A percentile compares a stretch with the other conserved stretches of the same genome.
phyloP scores from a whole-genome alignment of 2,329 filamentous ascomycete species.

The Verticillium tricorpus region DNA sequence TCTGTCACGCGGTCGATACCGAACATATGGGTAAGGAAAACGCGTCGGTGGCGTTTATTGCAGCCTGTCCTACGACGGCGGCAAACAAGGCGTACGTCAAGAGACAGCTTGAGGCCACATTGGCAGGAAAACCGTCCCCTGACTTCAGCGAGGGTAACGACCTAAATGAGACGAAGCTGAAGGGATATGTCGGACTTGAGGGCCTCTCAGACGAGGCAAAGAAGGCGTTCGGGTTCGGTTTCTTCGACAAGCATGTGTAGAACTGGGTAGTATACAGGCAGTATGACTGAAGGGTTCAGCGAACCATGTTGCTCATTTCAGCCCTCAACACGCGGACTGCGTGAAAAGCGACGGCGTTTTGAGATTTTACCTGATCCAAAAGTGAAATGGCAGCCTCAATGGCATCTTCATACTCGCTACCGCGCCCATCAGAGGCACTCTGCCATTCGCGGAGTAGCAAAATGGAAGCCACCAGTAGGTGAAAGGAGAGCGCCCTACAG shows the following conservation, averaged over 20 bases:
- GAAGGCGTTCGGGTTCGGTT: constrained; percentile 5
- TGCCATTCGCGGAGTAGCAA: constrained; percentile 6
- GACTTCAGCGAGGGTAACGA: neutral
- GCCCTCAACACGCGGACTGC: neutral
- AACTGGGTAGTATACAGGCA: neutral
- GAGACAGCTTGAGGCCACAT: constrained; percentile 7
- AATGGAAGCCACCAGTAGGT: constrained; percentile 6
- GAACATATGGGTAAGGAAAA: constrained; percentile 27
- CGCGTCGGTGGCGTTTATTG: constrained; percentile 29
- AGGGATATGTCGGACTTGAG: constrained; percentile 5
- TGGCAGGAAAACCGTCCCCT: neutral
- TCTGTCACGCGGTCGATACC: constrained; percentile 33
- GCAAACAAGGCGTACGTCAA: constrained; percentile 18
- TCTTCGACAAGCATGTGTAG: neutral
- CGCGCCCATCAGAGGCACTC: neutral
- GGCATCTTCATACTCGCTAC: constrained; percentile 3
- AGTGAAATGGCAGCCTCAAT: constrained; percentile 3
- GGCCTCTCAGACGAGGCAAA: constrained; percentile 1
- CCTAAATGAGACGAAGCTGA: constrained; percentile 4
- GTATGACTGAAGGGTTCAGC: neutral
- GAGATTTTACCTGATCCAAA: constrained; percentile 7
- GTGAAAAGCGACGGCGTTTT: constrained; percentile 3
- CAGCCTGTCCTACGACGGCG: constrained; percentile 28
- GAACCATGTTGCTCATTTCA: neutral
- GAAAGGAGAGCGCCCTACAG: constrained; percentile 3